phyloP scores from a whole-genome alignment of 768 basidiomycete species.

The Phylloporus arenicola region DNA sequence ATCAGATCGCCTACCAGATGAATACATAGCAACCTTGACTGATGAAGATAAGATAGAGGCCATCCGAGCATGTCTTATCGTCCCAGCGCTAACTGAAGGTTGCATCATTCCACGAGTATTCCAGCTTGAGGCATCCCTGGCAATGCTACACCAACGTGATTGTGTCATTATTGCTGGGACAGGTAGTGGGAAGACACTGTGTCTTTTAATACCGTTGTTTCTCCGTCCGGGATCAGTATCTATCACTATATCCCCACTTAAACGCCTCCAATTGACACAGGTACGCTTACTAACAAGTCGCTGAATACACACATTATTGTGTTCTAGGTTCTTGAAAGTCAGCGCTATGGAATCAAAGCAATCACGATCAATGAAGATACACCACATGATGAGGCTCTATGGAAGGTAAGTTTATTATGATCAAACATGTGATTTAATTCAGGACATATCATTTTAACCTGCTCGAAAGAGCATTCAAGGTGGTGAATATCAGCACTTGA shows the following conservation, averaged over 20 bases:
- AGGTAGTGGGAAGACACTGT: conserved; percentile 1
- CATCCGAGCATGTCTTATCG: background rate
- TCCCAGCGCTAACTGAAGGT: background rate
- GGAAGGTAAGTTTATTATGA: too few species aligned
- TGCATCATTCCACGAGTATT: background rate
- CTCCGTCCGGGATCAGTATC: background rate
- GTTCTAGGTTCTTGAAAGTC: background rate
- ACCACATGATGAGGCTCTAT: background rate
- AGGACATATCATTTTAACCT: too few species aligned
- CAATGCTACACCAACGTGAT: background rate
- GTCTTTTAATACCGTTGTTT: background rate
- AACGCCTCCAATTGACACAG: conserved; percentile 6
- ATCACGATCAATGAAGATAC: conserved; percentile 10
- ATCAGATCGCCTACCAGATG: too few species aligned
- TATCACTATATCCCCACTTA: conserved; percentile 2
- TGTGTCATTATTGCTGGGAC: background rate
- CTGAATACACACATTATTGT: too few species aligned
- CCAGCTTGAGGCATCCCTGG: background rate
- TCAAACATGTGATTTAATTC: too few species aligned
- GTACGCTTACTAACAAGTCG: too few species aligned
- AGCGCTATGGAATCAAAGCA: background rate
- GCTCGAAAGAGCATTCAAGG: too few species aligned
- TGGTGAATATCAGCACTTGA: too few species aligned
- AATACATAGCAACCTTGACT: too few species aligned
- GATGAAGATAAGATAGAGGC: too few species aligned